phyloP scores from a whole-genome alignment of 768 basidiomycete species.

The Termitomyces sp. region DNA sequence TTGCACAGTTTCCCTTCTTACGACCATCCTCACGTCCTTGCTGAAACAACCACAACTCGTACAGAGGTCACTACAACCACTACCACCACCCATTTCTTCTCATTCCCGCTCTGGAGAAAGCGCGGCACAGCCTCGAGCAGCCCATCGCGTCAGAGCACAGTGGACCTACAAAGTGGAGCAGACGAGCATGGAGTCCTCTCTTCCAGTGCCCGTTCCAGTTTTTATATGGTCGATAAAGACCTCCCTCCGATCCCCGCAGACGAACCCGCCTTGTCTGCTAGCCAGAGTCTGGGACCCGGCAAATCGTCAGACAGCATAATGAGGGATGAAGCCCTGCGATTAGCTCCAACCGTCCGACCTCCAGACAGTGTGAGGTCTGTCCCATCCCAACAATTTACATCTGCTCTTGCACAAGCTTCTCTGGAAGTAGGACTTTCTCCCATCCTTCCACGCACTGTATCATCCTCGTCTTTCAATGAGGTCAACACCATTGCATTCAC shows the following conservation, averaged over 20 bases:
- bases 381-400: slow-evolving; percentile 20
- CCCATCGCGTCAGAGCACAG: slow-evolving; percentile 22
- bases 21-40: slow-evolving; percentile 29
- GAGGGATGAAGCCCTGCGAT: not conserved
- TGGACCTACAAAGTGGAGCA: slow-evolving; percentile 11
- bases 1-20: slow-evolving; percentile 24
- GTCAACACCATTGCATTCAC: slow-evolving; percentile 44
- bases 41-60: slow-evolving; percentile 43
- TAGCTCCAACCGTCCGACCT: not conserved
- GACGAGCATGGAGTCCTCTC: slow-evolving; percentile 19
- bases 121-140: slow-evolving; percentile 29
- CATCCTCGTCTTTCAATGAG: slow-evolving; percentile 38
- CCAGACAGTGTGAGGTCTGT: slow-evolving; percentile 1
- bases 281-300: not conserved
- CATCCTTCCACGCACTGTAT: slow-evolving; percentile 36
- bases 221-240: slow-evolving; percentile 36
- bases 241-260: slow-evolving; percentile 42
- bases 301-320: not conserved
- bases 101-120: slow-evolving; percentile 60
- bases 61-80: slow-evolving; percentile 42
- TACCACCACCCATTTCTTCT: slow-evolving; percentile 58
- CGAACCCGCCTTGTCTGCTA: slow-evolving; percentile 6
- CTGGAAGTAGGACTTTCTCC: slow-evolving; percentile 56
- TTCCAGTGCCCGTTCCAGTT: slow-evolving; percentile 14
- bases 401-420: slow-evolving; percentile 49